Evolutionary conservation across 1,284 basidiomycete genomes (phyloP).

Genomic region (Boletellus sp.): DNA sequence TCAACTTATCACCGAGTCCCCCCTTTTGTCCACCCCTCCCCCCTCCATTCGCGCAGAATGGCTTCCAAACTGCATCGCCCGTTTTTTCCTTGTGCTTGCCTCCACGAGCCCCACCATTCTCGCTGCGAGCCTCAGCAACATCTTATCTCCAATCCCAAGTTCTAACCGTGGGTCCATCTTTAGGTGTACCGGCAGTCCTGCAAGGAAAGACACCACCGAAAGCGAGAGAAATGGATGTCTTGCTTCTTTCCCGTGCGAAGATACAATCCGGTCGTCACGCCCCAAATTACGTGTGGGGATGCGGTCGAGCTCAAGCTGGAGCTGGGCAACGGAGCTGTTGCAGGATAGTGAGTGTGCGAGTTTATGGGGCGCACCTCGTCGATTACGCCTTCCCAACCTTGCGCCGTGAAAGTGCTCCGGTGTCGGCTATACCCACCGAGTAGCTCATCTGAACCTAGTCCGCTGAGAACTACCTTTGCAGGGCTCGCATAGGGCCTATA

Average conservation of each 20-base stretch:
- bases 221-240: constrained; percentile 89
- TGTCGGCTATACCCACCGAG: constrained; percentile 94
- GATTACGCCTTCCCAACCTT: constrained; percentile 72
- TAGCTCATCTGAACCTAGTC: constrained; percentile 93
- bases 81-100: constrained; percentile 75
- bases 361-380: constrained; percentile 58
- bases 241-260: constrained; percentile 85
- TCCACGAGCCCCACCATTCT: constrained; percentile 63
- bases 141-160: constrained; percentile 82
- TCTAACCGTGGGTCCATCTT: constrained; percentile 77
- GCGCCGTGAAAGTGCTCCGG: constrained; percentile 66
- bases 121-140: constrained; percentile 73
- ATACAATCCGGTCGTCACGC: constrained; percentile 89
- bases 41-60: constrained; percentile 86
- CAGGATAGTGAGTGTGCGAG: not conserved
- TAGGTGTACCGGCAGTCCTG: constrained; percentile 68
- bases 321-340: constrained; percentile 39
- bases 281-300: constrained; percentile 90
- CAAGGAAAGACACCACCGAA: constrained; percentile 71
- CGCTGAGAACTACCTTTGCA: constrained; percentile 85
- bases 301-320: constrained; percentile 90
- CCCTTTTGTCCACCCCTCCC: constrained; percentile 50
- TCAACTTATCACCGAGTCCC: constrained; percentile 40
- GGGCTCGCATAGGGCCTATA: constrained; percentile 60
- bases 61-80: constrained; percentile 97